Percentiles rank a stretch among this genome's conserved stretches.
Conservation (phyloP, 2,329 filamentous ascomycete species). For the Tricladium varicosporioides region DNA sequence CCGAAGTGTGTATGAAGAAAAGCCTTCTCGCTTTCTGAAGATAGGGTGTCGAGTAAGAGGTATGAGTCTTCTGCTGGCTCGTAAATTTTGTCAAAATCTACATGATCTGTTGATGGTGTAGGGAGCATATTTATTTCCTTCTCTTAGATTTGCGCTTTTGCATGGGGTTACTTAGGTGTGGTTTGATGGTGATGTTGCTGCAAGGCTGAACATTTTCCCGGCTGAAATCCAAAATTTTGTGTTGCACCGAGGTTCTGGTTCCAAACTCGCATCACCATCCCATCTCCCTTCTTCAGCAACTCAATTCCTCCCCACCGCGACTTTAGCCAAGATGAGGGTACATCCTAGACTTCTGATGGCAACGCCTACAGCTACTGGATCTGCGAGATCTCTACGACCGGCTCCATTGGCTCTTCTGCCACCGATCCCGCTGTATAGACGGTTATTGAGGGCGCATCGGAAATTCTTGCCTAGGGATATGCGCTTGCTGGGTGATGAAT, state of each 20-base stretch:
- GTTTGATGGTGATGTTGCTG: slow-evolving; percentile 5
- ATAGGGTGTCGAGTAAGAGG: slow-evolving; percentile 87
- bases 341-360: slow-evolving; percentile 26
- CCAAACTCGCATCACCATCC: neutral
- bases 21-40: slow-evolving; percentile 45
- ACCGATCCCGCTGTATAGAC: slow-evolving; percentile 77
- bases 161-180: neutral
- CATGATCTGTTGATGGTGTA: slow-evolving; percentile 89
- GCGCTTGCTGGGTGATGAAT: slow-evolving; percentile 85
- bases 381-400: slow-evolving; percentile 23
- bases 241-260: slow-evolving; percentile 6
- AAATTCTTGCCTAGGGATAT: slow-evolving; percentile 70
- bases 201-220: slow-evolving; percentile 17
- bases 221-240: neutral
- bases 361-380: slow-evolving; percentile 23
- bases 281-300: neutral
- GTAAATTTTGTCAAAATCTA: slow-evolving; percentile 85
- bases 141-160: neutral
- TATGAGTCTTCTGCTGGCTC: slow-evolving; percentile 96
- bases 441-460: slow-evolving; percentile 82
- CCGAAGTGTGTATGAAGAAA: slow-evolving; percentile 26
- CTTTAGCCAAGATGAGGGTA: slow-evolving; percentile 23
- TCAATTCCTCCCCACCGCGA: neutral
- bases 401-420: slow-evolving; percentile 32
- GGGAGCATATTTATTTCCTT: slow-evolving; percentile 67